Conservation (phyloP, 306 rosid genomes). For the Pueraria montana region DNA sequence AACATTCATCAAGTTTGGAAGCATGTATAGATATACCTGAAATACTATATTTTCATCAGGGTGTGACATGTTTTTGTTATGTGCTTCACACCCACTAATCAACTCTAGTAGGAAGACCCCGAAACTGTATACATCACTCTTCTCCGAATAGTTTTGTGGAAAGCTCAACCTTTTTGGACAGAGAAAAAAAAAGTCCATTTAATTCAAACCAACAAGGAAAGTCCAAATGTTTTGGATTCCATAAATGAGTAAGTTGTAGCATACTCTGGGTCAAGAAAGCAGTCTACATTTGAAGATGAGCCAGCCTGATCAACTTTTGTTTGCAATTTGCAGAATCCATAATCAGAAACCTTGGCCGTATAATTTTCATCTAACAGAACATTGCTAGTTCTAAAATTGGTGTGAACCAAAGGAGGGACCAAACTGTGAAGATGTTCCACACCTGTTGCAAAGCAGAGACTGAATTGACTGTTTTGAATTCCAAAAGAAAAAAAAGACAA, state of each 20-base stretch:
- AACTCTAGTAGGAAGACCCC: constrained; percentile 84
- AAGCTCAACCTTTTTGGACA: constrained; percentile 59
- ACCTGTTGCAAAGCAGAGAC: constrained; percentile 56
- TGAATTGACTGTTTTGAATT: constrained; percentile 20
- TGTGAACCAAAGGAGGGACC: constrained; percentile 78
- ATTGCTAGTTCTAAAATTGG: constrained; percentile 72
- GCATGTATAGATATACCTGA: constrained; percentile 53
- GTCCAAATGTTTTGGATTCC: background rate
- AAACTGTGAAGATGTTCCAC: constrained; percentile 71
- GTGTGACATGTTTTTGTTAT: constrained; percentile 49
- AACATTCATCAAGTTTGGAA: background rate
- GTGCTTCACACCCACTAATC: constrained; percentile 70
- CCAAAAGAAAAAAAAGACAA: background rate
- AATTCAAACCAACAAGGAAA: constrained; percentile 21
- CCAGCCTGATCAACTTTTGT: constrained; percentile 51
- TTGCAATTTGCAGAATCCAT: constrained; percentile 65
- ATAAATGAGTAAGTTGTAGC: constrained; percentile 38
- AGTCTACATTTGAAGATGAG: constrained; percentile 68
- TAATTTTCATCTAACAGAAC: constrained; percentile 71
- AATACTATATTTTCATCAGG: constrained; percentile 53
- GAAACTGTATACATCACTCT: constrained; percentile 74
- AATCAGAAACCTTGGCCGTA: constrained; percentile 73
- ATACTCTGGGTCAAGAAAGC: constrained; percentile 79
- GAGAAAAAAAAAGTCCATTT: background rate
- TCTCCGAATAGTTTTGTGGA: constrained; percentile 57